A percentile compares a stretch with the other conserved stretches of the same genome.
phyloP scores from a whole-genome alignment of 331 rosid species.

The Quercus lobata region DNA sequence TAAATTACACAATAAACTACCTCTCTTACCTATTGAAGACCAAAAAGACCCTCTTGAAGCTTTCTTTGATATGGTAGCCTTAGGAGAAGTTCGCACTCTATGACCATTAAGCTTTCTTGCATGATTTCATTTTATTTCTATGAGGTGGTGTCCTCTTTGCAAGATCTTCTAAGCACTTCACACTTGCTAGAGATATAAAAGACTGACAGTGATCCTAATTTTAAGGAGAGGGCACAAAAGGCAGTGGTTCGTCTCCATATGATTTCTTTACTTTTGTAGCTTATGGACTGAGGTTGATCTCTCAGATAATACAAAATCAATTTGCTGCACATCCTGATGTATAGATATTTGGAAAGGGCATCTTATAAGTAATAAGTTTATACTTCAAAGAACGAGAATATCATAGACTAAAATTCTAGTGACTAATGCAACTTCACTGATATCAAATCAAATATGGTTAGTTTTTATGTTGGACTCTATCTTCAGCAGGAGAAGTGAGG shows the following conservation, averaged over 20 bases:
- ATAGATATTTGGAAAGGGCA: too few relatives aligned
- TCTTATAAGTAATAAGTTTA: too few relatives aligned
- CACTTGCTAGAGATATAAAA: constrained; percentile 61
- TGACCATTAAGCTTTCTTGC: constrained; percentile 60
- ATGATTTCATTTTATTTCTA: constrained; percentile 57
- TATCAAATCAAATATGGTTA: too few relatives aligned
- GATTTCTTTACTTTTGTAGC: background rate
- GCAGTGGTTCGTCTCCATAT: constrained; percentile 89
- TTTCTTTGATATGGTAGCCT: constrained; percentile 68
- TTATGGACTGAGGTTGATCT: background rate
- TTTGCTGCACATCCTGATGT: too few relatives aligned
- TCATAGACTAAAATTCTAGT: too few relatives aligned
- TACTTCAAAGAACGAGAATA: too few relatives aligned
- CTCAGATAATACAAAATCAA: background rate
- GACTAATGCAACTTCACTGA: too few relatives aligned
- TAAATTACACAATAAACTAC: constrained; percentile 25
- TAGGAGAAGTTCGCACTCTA: constrained; percentile 42
- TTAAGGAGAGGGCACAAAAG: constrained; percentile 79
- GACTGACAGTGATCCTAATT: constrained; percentile 76
- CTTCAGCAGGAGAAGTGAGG: too few relatives aligned
- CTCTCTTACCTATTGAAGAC: constrained; percentile 30
- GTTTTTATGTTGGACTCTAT: too few relatives aligned
- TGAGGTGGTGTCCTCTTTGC: constrained; percentile 49
- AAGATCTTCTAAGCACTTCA: constrained; percentile 64
- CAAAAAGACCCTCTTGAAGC: constrained; percentile 44